phyloP scores from a whole-genome alignment of 169 alveolate species.

The Nephromyces sp. region DNA sequence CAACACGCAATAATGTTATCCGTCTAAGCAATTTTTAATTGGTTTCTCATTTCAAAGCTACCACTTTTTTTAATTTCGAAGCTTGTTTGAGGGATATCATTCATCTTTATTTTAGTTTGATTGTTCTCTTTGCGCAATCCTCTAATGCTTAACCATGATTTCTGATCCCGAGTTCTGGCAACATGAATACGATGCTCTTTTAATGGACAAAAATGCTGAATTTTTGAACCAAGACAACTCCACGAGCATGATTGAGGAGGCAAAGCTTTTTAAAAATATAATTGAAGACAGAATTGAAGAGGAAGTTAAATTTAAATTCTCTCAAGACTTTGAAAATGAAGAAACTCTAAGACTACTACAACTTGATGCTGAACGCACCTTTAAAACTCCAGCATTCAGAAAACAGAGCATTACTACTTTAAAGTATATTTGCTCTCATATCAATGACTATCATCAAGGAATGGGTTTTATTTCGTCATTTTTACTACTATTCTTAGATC shows the following conservation, averaged over 20 bases:
- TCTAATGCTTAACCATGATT: slow-evolving; percentile 30
- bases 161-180: slow-evolving; percentile 36
- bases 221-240: slow-evolving; percentile 24
- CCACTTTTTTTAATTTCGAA: too few species aligned
- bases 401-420: slow-evolving; percentile 23
- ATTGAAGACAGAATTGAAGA: slow-evolving; percentile 16
- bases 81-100: too few species aligned
- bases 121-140: neutral
- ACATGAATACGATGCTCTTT: slow-evolving; percentile 45
- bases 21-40: too few species aligned
- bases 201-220: slow-evolving; percentile 38
- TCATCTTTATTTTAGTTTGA: too few species aligned
- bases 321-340: slow-evolving; percentile 26
- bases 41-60: too few species aligned
- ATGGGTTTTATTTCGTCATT: slow-evolving; percentile 48
- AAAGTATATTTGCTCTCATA: slow-evolving; percentile 33
- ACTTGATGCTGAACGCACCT: slow-evolving; percentile 50
- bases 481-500: slow-evolving; percentile 32
- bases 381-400: slow-evolving; percentile 26
- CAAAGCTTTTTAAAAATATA: slow-evolving; percentile 29
- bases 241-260: slow-evolving; percentile 20
- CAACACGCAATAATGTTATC: too few species aligned
- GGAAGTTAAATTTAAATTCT: neutral
- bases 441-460: slow-evolving; percentile 50
- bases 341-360: slow-evolving; percentile 35